Conservation (phyloP, 192 early-diverging fungal species). For the Chytriomyces sp. region DNA sequence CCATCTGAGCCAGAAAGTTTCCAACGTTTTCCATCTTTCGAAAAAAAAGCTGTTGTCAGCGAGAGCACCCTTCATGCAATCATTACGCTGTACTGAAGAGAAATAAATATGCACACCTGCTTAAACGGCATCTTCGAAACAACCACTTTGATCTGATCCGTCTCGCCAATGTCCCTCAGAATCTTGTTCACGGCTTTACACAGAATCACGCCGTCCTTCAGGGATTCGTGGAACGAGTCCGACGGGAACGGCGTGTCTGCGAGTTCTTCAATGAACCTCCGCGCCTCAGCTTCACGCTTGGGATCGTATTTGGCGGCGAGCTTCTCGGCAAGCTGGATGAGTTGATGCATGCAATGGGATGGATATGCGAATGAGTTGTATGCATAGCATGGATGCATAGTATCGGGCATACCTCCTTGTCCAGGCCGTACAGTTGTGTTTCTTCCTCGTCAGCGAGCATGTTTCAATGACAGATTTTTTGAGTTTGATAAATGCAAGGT, state of each 20-base stretch:
- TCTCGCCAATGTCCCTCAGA: background rate
- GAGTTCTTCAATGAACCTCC: conserved; percentile 62
- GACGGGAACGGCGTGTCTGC: conserved; percentile 53
- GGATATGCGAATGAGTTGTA: background rate
- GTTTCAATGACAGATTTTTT: background rate
- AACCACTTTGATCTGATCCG: conserved; percentile 35
- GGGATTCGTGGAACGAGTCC: conserved; percentile 59
- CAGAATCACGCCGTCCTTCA: conserved; percentile 72
- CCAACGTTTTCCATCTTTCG: conserved; percentile 46
- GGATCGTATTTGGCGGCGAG: conserved; percentile 42
- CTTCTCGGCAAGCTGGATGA: conserved; percentile 33
- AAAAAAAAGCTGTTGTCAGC: too few species aligned
- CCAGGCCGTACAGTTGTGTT: conserved; percentile 37
- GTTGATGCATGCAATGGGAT: too few species aligned
- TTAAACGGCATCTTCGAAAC: conserved; percentile 45
- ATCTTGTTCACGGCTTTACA: conserved; percentile 56
- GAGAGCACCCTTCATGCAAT: too few species aligned
- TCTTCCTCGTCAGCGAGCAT: background rate
- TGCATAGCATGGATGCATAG: background rate
- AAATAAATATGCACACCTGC: background rate
- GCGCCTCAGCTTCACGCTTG: conserved; percentile 45
- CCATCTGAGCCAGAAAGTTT: conserved; percentile 38
- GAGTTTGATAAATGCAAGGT: too few species aligned
- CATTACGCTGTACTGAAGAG: too few species aligned
- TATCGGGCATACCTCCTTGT: conserved; percentile 32